Base-by-base conservation (phyloP, 192 early-diverging fungal genomes). In the Linnemannia zychae region DNA sequence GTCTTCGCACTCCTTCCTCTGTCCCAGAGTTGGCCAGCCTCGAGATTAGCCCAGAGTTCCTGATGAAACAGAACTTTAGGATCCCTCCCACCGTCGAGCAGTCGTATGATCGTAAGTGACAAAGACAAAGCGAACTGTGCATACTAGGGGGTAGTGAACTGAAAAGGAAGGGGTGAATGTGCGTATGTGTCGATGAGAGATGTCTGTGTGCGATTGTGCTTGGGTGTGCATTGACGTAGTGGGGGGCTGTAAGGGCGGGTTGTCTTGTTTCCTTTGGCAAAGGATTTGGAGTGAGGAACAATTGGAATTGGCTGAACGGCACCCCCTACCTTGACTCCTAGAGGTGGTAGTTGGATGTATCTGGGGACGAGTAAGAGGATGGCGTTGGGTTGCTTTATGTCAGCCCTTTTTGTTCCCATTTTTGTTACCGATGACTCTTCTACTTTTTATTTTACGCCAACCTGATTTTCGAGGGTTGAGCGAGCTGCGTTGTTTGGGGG, bases 61-160 rank as follows among this genome's bases (percentile, higher is more conserved):
- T 92, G 37, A 85, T 90, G 73, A 92, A 92, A 72, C 91, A 92
- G 53, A 92, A 92, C 79, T 92, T 92, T 63, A 78, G 91, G 38
- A 90, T 92, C 75, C 90, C 90, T 65, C 90, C 90, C 12, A 80
- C 76, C 4, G 85, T 88, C 33, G 88, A 88, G 72, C 79, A 81
- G 36, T 77, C 76, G 24, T 88, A 86, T 72, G 88, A 88, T 79
- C 49, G 82, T 84, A 79, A 84, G 77, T 79, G 49, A 50, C 36
- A 34, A 57, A 11, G 9, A 44, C 40, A 44, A n/a, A 74, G 49
- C 36, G 33, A 69, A 69, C 66, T 69, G 38, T 65, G 66, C 44
- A 47, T 44, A 17, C 37, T 46, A 38, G 67, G 67, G 36, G 67
- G 67, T 67, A 13, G 53, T 60, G 66, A 36, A 33, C 33, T 67